Evolutionary conservation across 106 monocot species (phyloP).

Genomic region (Chionographis japonica): DNA sequence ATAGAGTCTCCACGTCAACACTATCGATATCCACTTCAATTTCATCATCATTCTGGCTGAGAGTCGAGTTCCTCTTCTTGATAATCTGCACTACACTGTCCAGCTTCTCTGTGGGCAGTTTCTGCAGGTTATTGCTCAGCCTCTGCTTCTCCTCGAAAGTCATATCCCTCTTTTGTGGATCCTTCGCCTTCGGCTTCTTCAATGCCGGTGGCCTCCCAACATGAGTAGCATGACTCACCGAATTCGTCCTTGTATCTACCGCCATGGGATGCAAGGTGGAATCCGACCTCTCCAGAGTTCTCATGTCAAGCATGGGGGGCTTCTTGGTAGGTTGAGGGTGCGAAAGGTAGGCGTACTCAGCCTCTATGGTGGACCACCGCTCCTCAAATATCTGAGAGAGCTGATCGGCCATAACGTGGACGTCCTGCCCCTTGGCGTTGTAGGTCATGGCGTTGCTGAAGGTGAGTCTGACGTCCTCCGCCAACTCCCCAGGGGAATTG

Average conservation of each 20-base stretch:
- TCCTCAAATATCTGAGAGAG: conserved; percentile 67
- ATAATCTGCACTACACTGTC: conserved; percentile 91
- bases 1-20: conserved; percentile 89
- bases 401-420: conserved; percentile 74
- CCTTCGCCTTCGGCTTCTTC: conserved; percentile 96
- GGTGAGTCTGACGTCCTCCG: conserved; percentile 81
- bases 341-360: conserved; percentile 21
- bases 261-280: conserved; percentile 47
- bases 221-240: conserved; percentile 16
- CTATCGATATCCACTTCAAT: conserved; percentile 99
- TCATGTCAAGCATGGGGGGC: conserved; percentile 47
- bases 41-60: conserved; percentile 95
- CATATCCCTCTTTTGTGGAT: conserved; percentile 90
- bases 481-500: conserved; percentile 65
- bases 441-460: conserved; percentile 87
- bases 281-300: conserved; percentile 64
- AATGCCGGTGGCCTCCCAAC: conserved; percentile 39
- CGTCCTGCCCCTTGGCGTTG: conserved; percentile 87
- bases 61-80: conserved; percentile 72
- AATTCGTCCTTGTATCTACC: conserved; percentile 37
- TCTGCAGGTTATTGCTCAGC: conserved; percentile 83
- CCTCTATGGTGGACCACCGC: conserved; percentile 61
- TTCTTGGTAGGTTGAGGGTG: conserved; percentile 23
- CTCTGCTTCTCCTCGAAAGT: conserved; percentile 95
- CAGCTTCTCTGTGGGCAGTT: conserved; percentile 80